Evolutionary conservation across 139 green algal genomes (phyloP).

Genomic region (Micractinium sp.): DNA sequence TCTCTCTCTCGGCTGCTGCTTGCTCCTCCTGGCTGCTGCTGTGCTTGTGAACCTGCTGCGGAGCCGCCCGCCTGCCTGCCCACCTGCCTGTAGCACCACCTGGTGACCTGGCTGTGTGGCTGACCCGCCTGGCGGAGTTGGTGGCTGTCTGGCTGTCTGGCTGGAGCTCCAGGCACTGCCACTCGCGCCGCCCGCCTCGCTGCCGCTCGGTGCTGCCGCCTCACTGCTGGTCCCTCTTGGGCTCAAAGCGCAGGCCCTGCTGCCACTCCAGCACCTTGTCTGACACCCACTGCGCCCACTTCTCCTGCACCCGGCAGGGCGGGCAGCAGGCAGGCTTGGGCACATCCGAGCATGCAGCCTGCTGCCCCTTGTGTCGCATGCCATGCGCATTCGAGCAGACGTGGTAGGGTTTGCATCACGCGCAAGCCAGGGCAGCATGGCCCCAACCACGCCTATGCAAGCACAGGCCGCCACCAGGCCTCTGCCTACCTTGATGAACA

Average conservation of each 20-base stretch:
- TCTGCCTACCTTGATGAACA: conserved; percentile 5
- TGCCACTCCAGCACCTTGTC: conserved; percentile 20
- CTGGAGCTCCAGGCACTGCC: neutral
- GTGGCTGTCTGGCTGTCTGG: neutral
- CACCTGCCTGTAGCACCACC: neutral
- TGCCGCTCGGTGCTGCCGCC: too few species aligned
- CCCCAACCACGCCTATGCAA: neutral
- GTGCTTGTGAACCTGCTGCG: too few species aligned
- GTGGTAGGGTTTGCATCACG: neutral
- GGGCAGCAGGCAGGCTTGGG: neutral
- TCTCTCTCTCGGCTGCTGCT: neutral
- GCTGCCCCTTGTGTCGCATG: too few species aligned
- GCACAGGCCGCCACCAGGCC: neutral
- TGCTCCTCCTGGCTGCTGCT: too few species aligned
- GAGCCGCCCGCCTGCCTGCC: too few species aligned
- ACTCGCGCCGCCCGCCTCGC: neutral
- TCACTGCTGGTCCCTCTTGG: neutral
- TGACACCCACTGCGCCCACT: neutral
- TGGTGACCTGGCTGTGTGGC: neutral
- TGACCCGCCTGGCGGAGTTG: neutral
- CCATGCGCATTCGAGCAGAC: neutral
- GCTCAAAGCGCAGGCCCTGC: conserved; percentile 30
- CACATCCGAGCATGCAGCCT: too few species aligned
- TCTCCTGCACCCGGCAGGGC: neutral
- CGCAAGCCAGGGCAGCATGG: too few species aligned